Evolutionary conservation across 352 stramenopile species (phyloP), one percentile per base, ranked within the genome.

Genomic region (Pythium grandisporangium): DNA sequence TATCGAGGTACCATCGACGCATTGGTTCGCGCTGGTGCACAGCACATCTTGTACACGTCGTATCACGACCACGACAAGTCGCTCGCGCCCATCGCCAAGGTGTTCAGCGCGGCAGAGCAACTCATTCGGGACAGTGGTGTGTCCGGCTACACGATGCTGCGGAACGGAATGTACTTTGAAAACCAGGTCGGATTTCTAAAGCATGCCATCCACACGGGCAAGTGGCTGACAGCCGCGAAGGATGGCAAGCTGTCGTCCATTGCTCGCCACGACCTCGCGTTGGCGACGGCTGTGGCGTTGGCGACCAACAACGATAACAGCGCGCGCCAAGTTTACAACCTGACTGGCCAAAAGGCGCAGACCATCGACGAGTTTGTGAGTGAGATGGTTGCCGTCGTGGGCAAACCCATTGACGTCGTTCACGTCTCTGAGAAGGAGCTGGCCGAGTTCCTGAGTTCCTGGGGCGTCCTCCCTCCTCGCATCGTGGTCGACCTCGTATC

Each of bases 401-500:
- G 5, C 1, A 43, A 33, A n/a, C 11, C 45, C 21, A 39, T 45
- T 16, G 45, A 30, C 0, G 37, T 37, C 5, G 45, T 37, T 4
- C 45, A 52, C 19, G 19, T 52, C 12, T 34, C 45, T 10, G 36
- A 25, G 14, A 21, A 45, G 8, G 27, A 30, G 8, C 36, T 52
- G 20, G 43, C 33, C 6, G 2, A 42, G 23, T 3, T 17, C 14
- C 23, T 50, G 5, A 20, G 3, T 1, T 13, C 10, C 2, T n/a
- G 11, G n/a, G 34, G 23, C 8, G 22, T 21, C 21, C 25, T 32
- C 5, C 47, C 47, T 2, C 30, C 32, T 14, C 26, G 20, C 2
- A 13, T 45, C 4, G 35, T 26, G 27, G 45, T 45, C 30, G 42
- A 47, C 16, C 38, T 51, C 29, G 47, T 43, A 29, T 47, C 43